These are phyloP conservation scores for Cunninghamia lanceolata DNA, from an alignment of 75 land plant genomes.

Conservation along the genomic window DNA sequence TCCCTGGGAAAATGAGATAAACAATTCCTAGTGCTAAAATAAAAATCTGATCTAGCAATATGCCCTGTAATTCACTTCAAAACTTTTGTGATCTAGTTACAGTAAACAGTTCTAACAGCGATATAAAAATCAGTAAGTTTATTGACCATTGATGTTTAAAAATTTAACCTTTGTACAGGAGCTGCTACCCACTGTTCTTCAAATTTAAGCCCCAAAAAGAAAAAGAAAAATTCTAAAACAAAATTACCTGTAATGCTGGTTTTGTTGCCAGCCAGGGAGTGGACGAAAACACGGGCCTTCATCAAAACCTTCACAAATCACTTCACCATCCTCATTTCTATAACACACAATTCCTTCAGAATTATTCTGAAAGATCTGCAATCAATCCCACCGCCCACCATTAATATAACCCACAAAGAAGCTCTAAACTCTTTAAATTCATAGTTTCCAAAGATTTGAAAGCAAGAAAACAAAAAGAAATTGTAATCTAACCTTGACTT, in stretches of 20 bases:
- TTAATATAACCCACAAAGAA: neutral
- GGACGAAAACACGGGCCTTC: constrained; percentile 69
- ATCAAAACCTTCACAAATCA: constrained; percentile 78
- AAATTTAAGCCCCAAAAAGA: neutral
- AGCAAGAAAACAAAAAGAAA: neutral
- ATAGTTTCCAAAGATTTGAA: neutral
- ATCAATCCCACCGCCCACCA: neutral
- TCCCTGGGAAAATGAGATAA: too few relatives aligned
- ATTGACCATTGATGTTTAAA: too few relatives aligned
- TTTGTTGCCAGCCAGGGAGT: neutral
- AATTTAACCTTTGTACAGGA: too few relatives aligned
- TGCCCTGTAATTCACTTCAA: too few relatives aligned
- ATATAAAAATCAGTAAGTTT: too few relatives aligned
- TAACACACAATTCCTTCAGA: constrained; percentile 60
- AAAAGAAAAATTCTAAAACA: neutral
- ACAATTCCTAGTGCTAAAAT: too few relatives aligned
- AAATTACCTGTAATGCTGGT: neutral
- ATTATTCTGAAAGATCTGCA: constrained; percentile 58
- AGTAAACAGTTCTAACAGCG: too few relatives aligned
- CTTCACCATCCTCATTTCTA: constrained; percentile 52
- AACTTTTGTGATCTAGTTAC: too few relatives aligned
- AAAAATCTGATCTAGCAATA: too few relatives aligned
- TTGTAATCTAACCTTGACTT: neutral
- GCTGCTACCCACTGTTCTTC: neutral
- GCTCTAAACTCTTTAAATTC: neutral